Conservation (phyloP, 2,329 filamentous ascomycete species). For the Lasiodiplodia sp. region DNA sequence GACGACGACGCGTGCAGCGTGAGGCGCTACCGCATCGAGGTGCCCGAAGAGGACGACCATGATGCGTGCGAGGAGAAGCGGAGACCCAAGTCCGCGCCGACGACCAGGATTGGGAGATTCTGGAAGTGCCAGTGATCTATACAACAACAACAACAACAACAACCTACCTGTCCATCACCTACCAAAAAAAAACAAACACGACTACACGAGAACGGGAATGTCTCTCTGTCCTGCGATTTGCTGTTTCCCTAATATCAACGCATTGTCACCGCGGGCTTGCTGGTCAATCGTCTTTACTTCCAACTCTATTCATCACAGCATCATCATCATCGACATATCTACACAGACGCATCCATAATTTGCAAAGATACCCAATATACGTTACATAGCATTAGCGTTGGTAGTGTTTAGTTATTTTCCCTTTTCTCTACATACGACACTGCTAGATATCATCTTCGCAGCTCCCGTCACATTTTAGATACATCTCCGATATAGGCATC, state of each 20-base stretch:
- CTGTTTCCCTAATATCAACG: background rate
- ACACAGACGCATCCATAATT: background rate
- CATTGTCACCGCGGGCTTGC: slow-evolving; percentile 1
- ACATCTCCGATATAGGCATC: background rate
- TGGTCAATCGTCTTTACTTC: slow-evolving; percentile 15
- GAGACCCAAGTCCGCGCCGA: slow-evolving; percentile 18
- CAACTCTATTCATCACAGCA: background rate
- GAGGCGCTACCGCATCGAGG: slow-evolving; percentile 45
- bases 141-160: background rate
- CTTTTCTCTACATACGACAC: background rate
- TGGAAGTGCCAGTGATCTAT: background rate
- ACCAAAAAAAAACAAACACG: background rate
- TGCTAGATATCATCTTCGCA: background rate
- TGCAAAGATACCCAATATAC: slow-evolving; percentile 30
- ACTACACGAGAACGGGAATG: slow-evolving; percentile 10
- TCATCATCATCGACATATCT: background rate
- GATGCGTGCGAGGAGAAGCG: slow-evolving; percentile 1
- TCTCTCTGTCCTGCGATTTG: slow-evolving; percentile 1
- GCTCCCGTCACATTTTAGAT: background rate
- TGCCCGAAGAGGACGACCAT: slow-evolving; percentile 36
- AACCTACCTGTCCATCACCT: background rate
- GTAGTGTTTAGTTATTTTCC: slow-evolving; percentile 15
- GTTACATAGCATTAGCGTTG: slow-evolving; percentile 23
- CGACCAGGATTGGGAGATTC: background rate
- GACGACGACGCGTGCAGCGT: slow-evolving; percentile 45